Percentiles rank a stretch among this genome's conserved stretches.
Conservation (phyloP, 169 alveolate genomes). For the Plasmodium gaboni region DNA sequence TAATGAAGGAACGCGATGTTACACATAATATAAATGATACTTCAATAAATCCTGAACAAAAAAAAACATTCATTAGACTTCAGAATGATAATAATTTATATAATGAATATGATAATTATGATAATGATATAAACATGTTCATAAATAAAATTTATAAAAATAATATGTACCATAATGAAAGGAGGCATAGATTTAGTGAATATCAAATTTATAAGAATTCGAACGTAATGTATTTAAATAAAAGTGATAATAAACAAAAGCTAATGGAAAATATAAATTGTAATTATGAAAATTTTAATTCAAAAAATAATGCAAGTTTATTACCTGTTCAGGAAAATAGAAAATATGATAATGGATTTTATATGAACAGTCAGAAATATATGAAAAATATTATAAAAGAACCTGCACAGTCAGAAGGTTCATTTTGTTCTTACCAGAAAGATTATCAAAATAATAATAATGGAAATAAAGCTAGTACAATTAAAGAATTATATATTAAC, state of each 20-base stretch:
- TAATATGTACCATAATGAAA: slow-evolving; percentile 5
- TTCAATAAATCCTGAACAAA: not conserved
- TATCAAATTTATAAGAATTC: slow-evolving; percentile 7
- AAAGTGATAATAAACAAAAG: slow-evolving; percentile 1
- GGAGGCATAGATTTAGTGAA: not conserved
- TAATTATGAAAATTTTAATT: slow-evolving; percentile 14
- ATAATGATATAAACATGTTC: slow-evolving; percentile 22
- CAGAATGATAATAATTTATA: slow-evolving; percentile 9
- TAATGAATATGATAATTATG: slow-evolving; percentile 18
- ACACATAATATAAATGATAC: slow-evolving; percentile 3
- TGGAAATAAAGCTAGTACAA: slow-evolving; percentile 15
- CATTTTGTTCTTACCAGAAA: slow-evolving; percentile 24
- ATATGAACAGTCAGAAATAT: slow-evolving; percentile 55
- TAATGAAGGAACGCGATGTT: slow-evolving; percentile 13
- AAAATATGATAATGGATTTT: slow-evolving; percentile 13
- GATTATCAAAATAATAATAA: slow-evolving; percentile 11
- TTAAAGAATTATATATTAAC: slow-evolving; percentile 5
- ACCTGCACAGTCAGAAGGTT: slow-evolving; percentile 2
- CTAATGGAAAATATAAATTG: slow-evolving; percentile 8
- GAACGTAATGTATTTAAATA: slow-evolving; percentile 3
- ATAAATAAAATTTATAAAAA: slow-evolving; percentile 12
- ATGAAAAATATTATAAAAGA: slow-evolving; percentile 17
- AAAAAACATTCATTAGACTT: not conserved
- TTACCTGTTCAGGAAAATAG: slow-evolving; percentile 1
- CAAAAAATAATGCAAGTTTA: slow-evolving; percentile 20